A percentile compares a stretch with the other conserved stretches of the same genome.
These are phyloP conservation scores for Lathyrus oleraceus DNA, from an alignment of 306 rosid species.

Conservation along the genomic window DNA sequence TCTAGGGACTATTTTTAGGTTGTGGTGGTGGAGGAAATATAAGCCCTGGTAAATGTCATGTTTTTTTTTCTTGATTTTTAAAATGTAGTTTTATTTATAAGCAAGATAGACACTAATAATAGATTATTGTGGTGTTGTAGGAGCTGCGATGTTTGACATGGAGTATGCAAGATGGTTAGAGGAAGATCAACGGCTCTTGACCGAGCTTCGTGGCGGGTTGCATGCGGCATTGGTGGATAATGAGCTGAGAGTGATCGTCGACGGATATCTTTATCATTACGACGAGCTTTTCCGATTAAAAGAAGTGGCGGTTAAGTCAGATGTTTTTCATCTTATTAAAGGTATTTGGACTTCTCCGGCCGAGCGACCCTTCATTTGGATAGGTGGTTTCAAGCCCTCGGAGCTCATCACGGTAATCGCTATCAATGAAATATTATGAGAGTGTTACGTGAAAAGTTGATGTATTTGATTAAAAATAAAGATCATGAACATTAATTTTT, in stretches of 20 bases:
- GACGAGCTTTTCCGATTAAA: slow-evolving; percentile 80
- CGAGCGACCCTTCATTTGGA: slow-evolving; percentile 93
- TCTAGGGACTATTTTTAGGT: slow-evolving; percentile 71
- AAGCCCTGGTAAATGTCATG: slow-evolving; percentile 65
- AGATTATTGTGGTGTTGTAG: slow-evolving; percentile 34
- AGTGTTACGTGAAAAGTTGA: too few species aligned
- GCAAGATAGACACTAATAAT: too few species aligned
- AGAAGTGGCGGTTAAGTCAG: slow-evolving; percentile 71
- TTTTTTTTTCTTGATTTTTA: slow-evolving; percentile 5
- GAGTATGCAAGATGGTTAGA: slow-evolving; percentile 92
- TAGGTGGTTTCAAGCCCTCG: slow-evolving; percentile 90
- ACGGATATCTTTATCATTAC: slow-evolving; percentile 64
- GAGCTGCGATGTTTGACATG: slow-evolving; percentile 94
- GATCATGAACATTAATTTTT: too few species aligned
- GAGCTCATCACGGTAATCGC: slow-evolving; percentile 68
- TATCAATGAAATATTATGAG: too few species aligned
- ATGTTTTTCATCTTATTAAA: slow-evolving; percentile 84
- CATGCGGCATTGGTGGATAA: slow-evolving; percentile 64
- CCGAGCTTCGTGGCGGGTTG: slow-evolving; percentile 64
- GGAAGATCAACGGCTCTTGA: slow-evolving; percentile 75
- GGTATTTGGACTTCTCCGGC: slow-evolving; percentile 89
- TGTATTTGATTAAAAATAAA: too few species aligned
- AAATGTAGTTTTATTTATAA: not conserved
- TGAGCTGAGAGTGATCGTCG: slow-evolving; percentile 62
- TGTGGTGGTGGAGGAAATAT: slow-evolving; percentile 63